phyloP scores from a whole-genome alignment of 345 rosid species.

The Turnera subulata region DNA sequence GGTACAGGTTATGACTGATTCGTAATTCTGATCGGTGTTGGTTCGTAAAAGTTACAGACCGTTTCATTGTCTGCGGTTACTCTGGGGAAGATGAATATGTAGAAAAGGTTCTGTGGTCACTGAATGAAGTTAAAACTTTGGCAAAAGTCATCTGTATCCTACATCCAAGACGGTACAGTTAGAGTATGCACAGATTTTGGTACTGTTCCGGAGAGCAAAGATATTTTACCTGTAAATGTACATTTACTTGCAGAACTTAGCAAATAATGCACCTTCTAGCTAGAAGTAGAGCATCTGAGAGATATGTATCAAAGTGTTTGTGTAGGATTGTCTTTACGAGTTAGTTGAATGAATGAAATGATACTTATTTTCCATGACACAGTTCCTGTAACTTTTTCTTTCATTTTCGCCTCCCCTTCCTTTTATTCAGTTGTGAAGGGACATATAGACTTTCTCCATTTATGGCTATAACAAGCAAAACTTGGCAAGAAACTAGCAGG shows the following conservation, averaged over 20 bases:
- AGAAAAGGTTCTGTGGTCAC: not conserved
- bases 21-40: conserved; percentile 4
- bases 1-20: conserved; percentile 30
- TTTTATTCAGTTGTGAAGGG: not conserved
- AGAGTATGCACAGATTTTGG: conserved; percentile 22
- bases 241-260: conserved; percentile 14
- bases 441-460: not conserved
- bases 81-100: not conserved
- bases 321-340: conserved; percentile 5
- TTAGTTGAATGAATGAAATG: conserved; percentile 24
- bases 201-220: conserved; percentile 19
- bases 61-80: not conserved
- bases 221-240: conserved; percentile 22
- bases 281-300: conserved; percentile 5
- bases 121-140: conserved; percentile 7
- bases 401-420: not conserved
- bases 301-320: conserved; percentile 14
- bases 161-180: conserved; percentile 7
- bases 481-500: too few species aligned
- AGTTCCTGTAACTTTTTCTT: too few species aligned
- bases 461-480: too few species aligned
- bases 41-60: conserved; percentile 6
- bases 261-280: conserved; percentile 13
- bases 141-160: conserved; percentile 4
- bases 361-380: conserved; percentile 5